Base-by-base conservation (phyloP, 306 rosid species). In the Rosa rugosa region DNA sequence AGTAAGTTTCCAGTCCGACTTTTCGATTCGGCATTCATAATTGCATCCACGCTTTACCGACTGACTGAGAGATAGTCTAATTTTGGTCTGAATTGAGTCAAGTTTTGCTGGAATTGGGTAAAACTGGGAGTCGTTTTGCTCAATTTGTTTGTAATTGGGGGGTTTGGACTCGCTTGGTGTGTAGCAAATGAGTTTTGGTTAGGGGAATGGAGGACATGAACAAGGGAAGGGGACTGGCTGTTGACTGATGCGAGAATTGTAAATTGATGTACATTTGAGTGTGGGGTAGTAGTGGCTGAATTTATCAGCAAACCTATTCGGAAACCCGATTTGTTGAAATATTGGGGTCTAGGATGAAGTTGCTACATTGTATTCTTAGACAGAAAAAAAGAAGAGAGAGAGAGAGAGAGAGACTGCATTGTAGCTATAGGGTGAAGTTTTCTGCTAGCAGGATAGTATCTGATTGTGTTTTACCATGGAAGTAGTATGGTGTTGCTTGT, bases 1-100 rank as follows among this genome's bases (percentile, higher is more conserved):
- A 73, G 98, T 86, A 77, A 79, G 91, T 75, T 16, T 51, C 18
- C 44, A 4, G 31, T n/a, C 31, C 64, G 11, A 3, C 3, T 71
- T 47, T 41, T 44, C 62, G 11, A 31, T 45, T 71, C 63, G 7
- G 38, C 18, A 25, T 40, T 51, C 23, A 2, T 36, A 18, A 18
- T 75, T 11, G 67, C 41, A 12, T 12, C 25, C 10, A 57, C 36
- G 36, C 36, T 31, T 31, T 31, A 62, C 8, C 31, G 23, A 16
- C 22, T 34, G 11, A 14, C 20, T 14, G 5, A 11, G 40, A 34
- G 5, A 20, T 50, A n/a, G 13, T 36, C n/a, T 67, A 40, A 38
- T 67, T 67, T 38, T 67, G 13, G 71, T 67, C 47, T 67, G 27
- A 67, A 34, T 17, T 59, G 14, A 59, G 69, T 63, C 41, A 3